Conservation (phyloP, 2,329 filamentous ascomycete genomes). For the Elsinoe perseae region DNA sequence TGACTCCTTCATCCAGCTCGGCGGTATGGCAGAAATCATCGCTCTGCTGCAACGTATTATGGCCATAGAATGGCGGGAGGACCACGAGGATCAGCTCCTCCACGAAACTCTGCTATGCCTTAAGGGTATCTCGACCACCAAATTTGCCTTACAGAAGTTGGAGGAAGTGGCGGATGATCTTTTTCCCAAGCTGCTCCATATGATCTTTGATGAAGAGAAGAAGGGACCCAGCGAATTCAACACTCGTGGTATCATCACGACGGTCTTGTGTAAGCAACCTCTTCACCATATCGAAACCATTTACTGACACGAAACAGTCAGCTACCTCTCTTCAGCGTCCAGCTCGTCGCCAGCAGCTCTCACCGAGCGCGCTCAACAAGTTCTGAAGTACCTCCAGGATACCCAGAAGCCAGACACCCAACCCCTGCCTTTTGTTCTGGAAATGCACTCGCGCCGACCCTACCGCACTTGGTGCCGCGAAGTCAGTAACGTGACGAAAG, state of each 20-base stretch:
- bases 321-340: constrained; percentile 66
- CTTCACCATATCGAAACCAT: background rate
- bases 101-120: constrained; percentile 89
- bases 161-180: constrained; percentile 69
- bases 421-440: constrained; percentile 76
- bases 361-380: constrained; percentile 56
- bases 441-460: constrained; percentile 78
- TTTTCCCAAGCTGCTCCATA: constrained; percentile 75
- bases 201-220: constrained; percentile 96
- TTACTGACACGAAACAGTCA: constrained; percentile 41
- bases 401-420: constrained; percentile 64
- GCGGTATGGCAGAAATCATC: constrained; percentile 88
- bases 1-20: constrained; percentile 78
- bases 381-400: constrained; percentile 73
- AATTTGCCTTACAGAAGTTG: constrained; percentile 73
- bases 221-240: constrained; percentile 96
- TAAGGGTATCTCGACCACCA: constrained; percentile 90
- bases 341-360: constrained; percentile 39
- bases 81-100: constrained; percentile 86
- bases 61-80: constrained; percentile 94
- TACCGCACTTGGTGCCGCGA: constrained; percentile 95
- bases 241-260: constrained; percentile 82
- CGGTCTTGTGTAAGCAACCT: constrained; percentile 54
- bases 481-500: constrained; percentile 84
- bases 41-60: constrained; percentile 82